Percentiles rank a stretch among this genome's conserved stretches.
phyloP scores from a whole-genome alignment of 306 rosid species.

The Gynostemma pentaphyllum region DNA sequence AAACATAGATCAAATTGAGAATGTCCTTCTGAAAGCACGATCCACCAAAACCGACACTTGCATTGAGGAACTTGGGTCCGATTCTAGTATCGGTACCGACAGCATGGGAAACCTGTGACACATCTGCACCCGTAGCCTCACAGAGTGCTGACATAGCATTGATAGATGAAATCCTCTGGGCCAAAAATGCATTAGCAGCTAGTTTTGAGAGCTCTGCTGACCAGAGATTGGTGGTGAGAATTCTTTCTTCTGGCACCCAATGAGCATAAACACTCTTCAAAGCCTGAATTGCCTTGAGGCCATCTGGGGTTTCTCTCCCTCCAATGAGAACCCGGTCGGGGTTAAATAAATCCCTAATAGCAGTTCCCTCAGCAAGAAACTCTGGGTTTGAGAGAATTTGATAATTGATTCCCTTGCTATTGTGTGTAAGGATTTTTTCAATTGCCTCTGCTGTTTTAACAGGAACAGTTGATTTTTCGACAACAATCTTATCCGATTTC shows the following conservation, averaged over 20 bases:
- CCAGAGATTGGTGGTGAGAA: slow-evolving; percentile 66
- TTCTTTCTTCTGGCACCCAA: slow-evolving; percentile 71
- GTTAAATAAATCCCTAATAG: slow-evolving; percentile 54
- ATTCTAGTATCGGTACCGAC: slow-evolving; percentile 60
- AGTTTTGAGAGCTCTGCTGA: slow-evolving; percentile 76
- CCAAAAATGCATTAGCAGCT: slow-evolving; percentile 76
- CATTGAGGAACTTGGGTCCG: slow-evolving; percentile 54
- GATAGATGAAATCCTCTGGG: slow-evolving; percentile 73
- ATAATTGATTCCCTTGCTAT: slow-evolving; percentile 44
- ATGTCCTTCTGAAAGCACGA: slow-evolving; percentile 82
- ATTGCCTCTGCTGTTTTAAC: slow-evolving; percentile 78
- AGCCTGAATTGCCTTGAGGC: slow-evolving; percentile 42
- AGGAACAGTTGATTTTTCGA: slow-evolving; percentile 82
- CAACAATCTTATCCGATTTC: slow-evolving; percentile 53
- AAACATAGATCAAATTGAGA: slow-evolving; percentile 66
- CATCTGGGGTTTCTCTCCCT: slow-evolving; percentile 49
- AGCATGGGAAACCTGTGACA: slow-evolving; percentile 55
- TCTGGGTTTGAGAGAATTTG: slow-evolving; percentile 72
- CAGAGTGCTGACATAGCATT: slow-evolving; percentile 80
- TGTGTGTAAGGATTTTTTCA: slow-evolving; percentile 49
- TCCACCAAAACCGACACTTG: slow-evolving; percentile 91
- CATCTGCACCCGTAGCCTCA: slow-evolving; percentile 79
- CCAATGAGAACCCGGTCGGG: slow-evolving; percentile 74
- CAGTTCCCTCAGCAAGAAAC: slow-evolving; percentile 83
- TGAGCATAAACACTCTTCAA: slow-evolving; percentile 48